Base-by-base conservation (phyloP, 2,329 filamentous ascomycete genomes). In the Alternaria sp. region DNA sequence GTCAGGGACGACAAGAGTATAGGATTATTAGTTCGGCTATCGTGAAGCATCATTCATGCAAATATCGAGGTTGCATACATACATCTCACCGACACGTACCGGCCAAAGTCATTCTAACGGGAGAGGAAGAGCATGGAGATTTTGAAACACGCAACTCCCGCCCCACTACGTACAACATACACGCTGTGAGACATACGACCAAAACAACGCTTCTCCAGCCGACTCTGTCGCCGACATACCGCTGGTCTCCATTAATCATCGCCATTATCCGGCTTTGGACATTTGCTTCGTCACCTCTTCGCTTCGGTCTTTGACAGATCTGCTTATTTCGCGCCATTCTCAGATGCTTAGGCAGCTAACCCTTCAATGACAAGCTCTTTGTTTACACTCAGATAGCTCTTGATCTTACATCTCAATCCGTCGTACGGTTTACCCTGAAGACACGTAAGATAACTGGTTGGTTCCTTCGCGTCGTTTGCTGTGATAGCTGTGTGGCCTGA, bases 371-470 rank as follows among this genome's bases (percentile, higher is more conserved):
- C 45, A 20, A 65, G 32, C 6, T 63, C 56, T n/a, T 53, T 50
- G 3, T 34, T 16, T 9, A 55, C 51, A 40, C 67, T 71, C 58
- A 70, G 36, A 18, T 46, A 34, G 2, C 66, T 58, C 14, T 46
- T 48, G n/a, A 69, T 48, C 5, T 54, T 27, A 36, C 69, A 71
- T 10, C 64, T 52, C 44, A 71, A 7, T 2, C 66, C 68, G 57
- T 70, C 68, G 0, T 63, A 57, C 3, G 67, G 69, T 32, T 48
- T 20, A 2, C 67, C 66, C 1, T 34, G 36, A 2, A 70, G 32
- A 30, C 69, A 70, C 2, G 64, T 70, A 0, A 71, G 56, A 40
- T 65, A 70, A 20, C 64, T 63, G 3, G 50, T 59, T 8, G 60
- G 46, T 34, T 66, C 60, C 3, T 25, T 20, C 2, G 63, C 52